These are phyloP conservation scores for Colletotrichum falcatum DNA, from an alignment of 2,329 filamentous ascomycete genomes.

Conservation along the genomic window DNA sequence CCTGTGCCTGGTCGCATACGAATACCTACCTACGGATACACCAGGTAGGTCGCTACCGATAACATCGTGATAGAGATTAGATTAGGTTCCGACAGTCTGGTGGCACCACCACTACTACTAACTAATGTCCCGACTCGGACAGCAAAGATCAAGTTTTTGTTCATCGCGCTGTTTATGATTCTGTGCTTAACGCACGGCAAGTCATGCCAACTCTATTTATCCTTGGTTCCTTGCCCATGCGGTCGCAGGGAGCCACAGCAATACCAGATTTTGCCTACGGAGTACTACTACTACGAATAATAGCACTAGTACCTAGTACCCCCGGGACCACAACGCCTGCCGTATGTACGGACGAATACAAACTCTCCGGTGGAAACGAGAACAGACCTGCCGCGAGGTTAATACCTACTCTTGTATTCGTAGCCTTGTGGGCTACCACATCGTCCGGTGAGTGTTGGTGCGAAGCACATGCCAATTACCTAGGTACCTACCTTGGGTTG, in stretches of 20 bases:
- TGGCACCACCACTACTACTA: too few species aligned
- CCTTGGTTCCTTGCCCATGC: neutral
- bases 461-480: too few species aligned
- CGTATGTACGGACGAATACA: neutral
- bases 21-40: too few species aligned
- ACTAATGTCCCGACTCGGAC: neutral
- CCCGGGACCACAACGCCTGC: neutral
- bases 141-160: neutral
- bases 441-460: too few species aligned
- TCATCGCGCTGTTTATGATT: neutral
- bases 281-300: too few species aligned
- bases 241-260: neutral
- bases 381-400: neutral
- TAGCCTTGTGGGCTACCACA: too few species aligned
- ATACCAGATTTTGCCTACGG: neutral
- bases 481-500: too few species aligned
- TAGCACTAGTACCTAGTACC: too few species aligned
- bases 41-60: too few species aligned
- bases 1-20: neutral
- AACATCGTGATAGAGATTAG: too few species aligned
- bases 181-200: neutral
- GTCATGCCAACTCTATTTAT: constrained; percentile 8
- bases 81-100: neutral
- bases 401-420: too few species aligned
- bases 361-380: neutral